These are phyloP conservation scores for Bretziella fagacearum DNA, from an alignment of 2,329 filamentous ascomycete genomes.

Conservation along the genomic window DNA sequence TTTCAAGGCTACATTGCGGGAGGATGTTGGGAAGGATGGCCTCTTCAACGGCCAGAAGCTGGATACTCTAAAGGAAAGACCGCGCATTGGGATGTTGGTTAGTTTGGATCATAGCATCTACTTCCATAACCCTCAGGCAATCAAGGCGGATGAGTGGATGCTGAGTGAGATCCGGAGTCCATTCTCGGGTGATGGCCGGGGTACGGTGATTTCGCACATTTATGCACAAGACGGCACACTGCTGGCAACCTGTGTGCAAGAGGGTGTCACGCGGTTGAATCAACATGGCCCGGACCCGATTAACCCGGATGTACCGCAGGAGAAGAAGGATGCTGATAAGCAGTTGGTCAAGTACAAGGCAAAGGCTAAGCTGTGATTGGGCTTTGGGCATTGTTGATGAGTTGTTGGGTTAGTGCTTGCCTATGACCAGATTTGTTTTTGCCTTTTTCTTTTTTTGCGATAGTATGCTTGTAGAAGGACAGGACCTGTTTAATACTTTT, in stretches of 20 bases:
- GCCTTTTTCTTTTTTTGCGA: no score
- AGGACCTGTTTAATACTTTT: no score
- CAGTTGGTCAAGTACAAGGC: background rate
- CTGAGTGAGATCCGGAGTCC: slow-evolving; percentile 64
- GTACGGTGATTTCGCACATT: slow-evolving; percentile 59
- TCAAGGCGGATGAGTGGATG: slow-evolving; percentile 58
- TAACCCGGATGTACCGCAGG: slow-evolving; percentile 16
- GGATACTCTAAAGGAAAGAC: slow-evolving; percentile 33
- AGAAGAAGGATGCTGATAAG: slow-evolving; percentile 15
- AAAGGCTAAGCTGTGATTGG: slow-evolving; percentile 4
- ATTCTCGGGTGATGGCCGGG: slow-evolving; percentile 63
- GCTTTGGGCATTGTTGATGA: background rate
- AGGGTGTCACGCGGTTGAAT: slow-evolving; percentile 27
- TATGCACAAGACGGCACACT: slow-evolving; percentile 54
- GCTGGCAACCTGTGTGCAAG: slow-evolving; percentile 65
- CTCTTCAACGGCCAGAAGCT: slow-evolving; percentile 22
- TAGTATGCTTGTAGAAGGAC: no score
- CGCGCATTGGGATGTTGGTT: slow-evolving; percentile 68
- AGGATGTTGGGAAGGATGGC: slow-evolving; percentile 19
- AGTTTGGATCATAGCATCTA: slow-evolving; percentile 61
- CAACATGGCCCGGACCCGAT: slow-evolving; percentile 11
- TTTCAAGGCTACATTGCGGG: slow-evolving; percentile 2
- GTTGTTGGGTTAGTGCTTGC: no score
- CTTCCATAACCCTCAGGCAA: slow-evolving; percentile 42
- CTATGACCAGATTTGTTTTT: no score